These are phyloP conservation scores for Leishmania gerbilli DNA, from an alignment of 208 protist species.

Conservation along the genomic window DNA sequence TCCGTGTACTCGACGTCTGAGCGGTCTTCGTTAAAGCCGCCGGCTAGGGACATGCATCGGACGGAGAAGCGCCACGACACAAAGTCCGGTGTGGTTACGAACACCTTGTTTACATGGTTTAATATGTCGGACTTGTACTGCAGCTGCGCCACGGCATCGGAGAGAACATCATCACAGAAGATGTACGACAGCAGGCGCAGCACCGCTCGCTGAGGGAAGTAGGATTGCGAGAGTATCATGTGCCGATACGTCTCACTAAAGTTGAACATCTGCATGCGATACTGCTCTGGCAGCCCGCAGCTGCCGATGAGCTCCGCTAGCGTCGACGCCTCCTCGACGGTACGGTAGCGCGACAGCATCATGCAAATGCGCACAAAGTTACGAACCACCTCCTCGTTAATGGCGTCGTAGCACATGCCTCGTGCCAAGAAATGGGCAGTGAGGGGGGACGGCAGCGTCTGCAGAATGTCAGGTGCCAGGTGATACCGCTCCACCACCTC, in stretches of 20 bases:
- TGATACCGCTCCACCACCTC: slow-evolving; percentile 79
- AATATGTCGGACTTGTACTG: slow-evolving; percentile 92
- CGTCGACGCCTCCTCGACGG: slow-evolving; percentile 68
- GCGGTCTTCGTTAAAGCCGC: slow-evolving; percentile 86
- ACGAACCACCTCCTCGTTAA: slow-evolving; percentile 76
- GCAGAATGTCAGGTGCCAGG: slow-evolving; percentile 55
- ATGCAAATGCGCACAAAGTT: slow-evolving; percentile 87
- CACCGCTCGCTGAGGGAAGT: slow-evolving; percentile 85
- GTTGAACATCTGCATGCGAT: slow-evolving; percentile 87
- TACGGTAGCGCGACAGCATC: slow-evolving; percentile 78
- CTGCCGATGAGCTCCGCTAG: slow-evolving; percentile 84
- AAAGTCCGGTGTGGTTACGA: slow-evolving; percentile 84
- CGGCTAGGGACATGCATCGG: slow-evolving; percentile 86
- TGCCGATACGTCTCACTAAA: slow-evolving; percentile 88
- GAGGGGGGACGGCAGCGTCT: slow-evolving; percentile 58
- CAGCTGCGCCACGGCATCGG: slow-evolving; percentile 84
- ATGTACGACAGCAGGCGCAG: slow-evolving; percentile 83
- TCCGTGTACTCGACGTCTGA: slow-evolving; percentile 89
- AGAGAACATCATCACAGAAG: slow-evolving; percentile 86
- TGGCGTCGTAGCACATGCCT: slow-evolving; percentile 81
- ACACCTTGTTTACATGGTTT: slow-evolving; percentile 89
- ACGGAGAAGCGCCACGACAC: slow-evolving; percentile 90
- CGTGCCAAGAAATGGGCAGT: slow-evolving; percentile 75
- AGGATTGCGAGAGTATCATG: slow-evolving; percentile 87
- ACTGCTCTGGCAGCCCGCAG: slow-evolving; percentile 80